Conservation (phyloP, 139 green algal genomes). For the Coelastrella sp. region DNA sequence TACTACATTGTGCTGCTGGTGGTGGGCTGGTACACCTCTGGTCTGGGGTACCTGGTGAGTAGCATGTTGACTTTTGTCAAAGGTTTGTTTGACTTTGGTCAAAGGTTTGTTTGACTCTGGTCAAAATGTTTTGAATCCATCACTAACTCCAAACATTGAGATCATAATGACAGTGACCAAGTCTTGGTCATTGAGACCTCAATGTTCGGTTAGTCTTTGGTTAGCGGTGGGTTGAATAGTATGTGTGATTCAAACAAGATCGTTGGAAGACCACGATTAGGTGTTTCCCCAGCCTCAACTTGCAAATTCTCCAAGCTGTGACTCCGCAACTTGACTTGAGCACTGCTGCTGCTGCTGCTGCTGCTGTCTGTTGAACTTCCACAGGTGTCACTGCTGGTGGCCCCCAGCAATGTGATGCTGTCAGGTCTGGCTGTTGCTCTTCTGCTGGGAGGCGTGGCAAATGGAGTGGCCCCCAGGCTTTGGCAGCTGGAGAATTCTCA, state of each 20-base stretch:
- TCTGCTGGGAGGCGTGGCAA: slow-evolving; percentile 34
- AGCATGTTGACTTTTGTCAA: too few relatives aligned
- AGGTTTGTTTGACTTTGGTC: too few relatives aligned
- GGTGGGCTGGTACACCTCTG: slow-evolving; percentile 38
- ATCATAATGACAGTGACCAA: too few relatives aligned
- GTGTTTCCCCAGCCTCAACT: too few relatives aligned
- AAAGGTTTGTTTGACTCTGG: neutral
- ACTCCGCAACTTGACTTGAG: neutral
- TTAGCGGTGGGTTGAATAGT: too few relatives aligned
- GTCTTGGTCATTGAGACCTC: too few relatives aligned
- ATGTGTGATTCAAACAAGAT: too few relatives aligned
- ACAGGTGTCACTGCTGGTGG: slow-evolving; percentile 1
- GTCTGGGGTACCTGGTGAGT: slow-evolving; percentile 32
- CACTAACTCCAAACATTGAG: too few relatives aligned
- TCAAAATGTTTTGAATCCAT: too few relatives aligned
- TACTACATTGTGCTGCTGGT: slow-evolving; percentile 28
- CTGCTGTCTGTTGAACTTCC: neutral
- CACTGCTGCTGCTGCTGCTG: neutral
- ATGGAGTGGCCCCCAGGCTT: neutral
- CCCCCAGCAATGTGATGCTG: neutral
- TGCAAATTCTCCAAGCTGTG: neutral
- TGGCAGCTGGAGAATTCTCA: neutral
- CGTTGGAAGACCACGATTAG: too few relatives aligned
- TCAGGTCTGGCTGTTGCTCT: slow-evolving; percentile 10
- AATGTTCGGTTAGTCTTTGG: too few relatives aligned